A percentile compares a stretch with the other conserved stretches of the same genome.
Conservation (phyloP, 768 basidiomycete genomes). For the Fibroporia radiculosa region DNA sequence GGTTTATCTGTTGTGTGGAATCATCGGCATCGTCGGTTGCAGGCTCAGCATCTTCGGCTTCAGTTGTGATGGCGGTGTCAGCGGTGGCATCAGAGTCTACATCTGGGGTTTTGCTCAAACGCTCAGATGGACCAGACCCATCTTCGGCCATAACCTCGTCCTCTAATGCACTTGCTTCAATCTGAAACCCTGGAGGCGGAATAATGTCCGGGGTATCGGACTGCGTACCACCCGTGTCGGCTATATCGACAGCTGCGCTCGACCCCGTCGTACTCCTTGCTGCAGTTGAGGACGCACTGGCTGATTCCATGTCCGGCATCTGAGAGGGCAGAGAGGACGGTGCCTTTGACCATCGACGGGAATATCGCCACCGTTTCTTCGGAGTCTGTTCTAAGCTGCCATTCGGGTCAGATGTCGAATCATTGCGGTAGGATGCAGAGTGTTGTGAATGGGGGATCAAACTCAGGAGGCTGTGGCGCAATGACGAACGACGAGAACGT, state of each 20-base stretch:
- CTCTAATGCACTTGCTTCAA: too few relatives aligned
- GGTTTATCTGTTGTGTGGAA: background rate
- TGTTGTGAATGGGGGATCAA: constrained; percentile 13
- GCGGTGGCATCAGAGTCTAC: constrained; percentile 11
- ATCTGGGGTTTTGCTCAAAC: too few relatives aligned
- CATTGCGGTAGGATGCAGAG: constrained; percentile 2
- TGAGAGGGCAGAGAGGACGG: too few relatives aligned
- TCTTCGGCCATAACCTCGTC: too few relatives aligned
- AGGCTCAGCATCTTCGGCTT: constrained; percentile 1
- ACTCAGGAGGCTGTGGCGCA: constrained; percentile 17
- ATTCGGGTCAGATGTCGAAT: constrained; percentile 2
- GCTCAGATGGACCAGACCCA: too few relatives aligned
- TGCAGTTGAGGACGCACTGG: too few relatives aligned
- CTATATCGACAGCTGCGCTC: too few relatives aligned
- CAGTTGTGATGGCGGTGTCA: constrained; percentile 10
- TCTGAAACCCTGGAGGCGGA: too few relatives aligned
- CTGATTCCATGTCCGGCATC: too few relatives aligned
- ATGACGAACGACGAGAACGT: constrained; percentile 13
- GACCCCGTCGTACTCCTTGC: too few relatives aligned
- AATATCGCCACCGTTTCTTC: constrained; percentile 24
- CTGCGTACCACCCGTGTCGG: too few relatives aligned
- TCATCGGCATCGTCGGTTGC: constrained; percentile 1
- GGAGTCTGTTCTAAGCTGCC: constrained; percentile 4
- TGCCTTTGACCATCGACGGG: constrained; percentile 26
- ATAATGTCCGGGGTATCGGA: too few relatives aligned